A percentile compares a stretch with the other conserved stretches of the same genome.
Conservation (phyloP, 495 filamentous ascomycete species). For the Penicillium roqueforti region DNA sequence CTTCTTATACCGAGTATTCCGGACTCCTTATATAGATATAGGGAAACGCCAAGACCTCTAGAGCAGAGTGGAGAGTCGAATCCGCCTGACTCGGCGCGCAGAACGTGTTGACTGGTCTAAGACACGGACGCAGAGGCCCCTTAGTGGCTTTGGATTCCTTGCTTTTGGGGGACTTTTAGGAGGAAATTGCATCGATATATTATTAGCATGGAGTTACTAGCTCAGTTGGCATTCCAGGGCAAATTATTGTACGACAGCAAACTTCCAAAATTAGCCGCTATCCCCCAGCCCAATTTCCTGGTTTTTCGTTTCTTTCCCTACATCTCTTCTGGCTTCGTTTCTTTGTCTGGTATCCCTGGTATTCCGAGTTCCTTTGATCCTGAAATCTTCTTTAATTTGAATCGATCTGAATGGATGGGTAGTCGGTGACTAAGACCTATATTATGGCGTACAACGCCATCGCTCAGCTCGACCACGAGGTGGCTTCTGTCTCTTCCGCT, state of each 20-base stretch:
- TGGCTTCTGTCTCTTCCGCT: constrained; percentile 38
- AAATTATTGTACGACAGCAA: not conserved
- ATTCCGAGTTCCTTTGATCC: constrained; percentile 1
- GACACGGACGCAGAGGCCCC: constrained; percentile 1
- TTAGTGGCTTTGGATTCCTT: not conserved
- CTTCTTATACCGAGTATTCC: not conserved
- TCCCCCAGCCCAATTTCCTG: not conserved
- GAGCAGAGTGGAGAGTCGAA: constrained; percentile 5
- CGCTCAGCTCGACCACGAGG: constrained; percentile 40
- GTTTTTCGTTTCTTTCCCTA: not conserved
- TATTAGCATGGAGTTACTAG: not conserved
- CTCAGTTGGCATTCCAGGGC: constrained; percentile 1
- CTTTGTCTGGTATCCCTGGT: constrained; percentile 3
- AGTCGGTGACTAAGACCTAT: not conserved
- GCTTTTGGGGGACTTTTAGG: not conserved
- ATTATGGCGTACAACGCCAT: constrained; percentile 49
- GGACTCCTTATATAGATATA: not conserved
- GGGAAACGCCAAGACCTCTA: constrained; percentile 5
- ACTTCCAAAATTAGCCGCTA: not conserved
- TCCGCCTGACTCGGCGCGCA: not conserved
- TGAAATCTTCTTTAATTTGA: not conserved
- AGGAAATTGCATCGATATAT: not conserved
- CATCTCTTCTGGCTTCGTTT: not conserved
- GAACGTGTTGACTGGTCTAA: not conserved
- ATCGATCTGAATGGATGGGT: constrained; percentile 11